Percentiles rank a stretch among this genome's conserved stretches.
These are phyloP conservation scores for Clohesyomyces aquaticus DNA, from an alignment of 495 filamentous ascomycete genomes.

Conservation along the genomic window DNA sequence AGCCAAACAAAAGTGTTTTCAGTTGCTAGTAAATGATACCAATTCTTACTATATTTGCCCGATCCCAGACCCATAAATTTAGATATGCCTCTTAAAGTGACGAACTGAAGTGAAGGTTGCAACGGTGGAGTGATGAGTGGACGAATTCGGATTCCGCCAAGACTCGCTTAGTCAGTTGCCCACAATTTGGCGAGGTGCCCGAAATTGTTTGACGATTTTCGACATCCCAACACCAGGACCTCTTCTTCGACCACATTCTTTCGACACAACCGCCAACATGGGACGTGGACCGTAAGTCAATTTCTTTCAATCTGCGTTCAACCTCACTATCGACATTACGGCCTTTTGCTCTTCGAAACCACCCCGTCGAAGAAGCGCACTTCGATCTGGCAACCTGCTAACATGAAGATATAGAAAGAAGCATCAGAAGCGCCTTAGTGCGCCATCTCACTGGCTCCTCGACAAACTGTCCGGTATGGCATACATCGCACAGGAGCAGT, in stretches of 20 bases:
- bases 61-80: too few relatives aligned
- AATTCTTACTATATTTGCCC: not conserved
- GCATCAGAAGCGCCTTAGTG: slow-evolving; percentile 99
- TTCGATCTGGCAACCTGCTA: not conserved
- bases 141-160: not conserved
- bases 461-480: slow-evolving; percentile 90
- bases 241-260: slow-evolving; percentile 21
- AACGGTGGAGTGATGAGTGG: not conserved
- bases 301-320: not conserved
- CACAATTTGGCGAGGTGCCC: slow-evolving; percentile 15
- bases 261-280: slow-evolving; percentile 53
- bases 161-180: slow-evolving; percentile 8
- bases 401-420: slow-evolving; percentile 73
- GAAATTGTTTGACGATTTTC: slow-evolving; percentile 7
- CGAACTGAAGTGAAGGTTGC: not conserved
- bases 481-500: not conserved
- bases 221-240: slow-evolving; percentile 10
- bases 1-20: slow-evolving; percentile 17
- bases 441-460: slow-evolving; percentile 98
- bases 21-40: slow-evolving; percentile 17
- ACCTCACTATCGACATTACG: too few relatives aligned
- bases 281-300: slow-evolving; percentile 65
- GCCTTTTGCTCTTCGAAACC: too few relatives aligned
- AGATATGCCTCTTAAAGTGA: too few relatives aligned
- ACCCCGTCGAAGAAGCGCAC: not conserved